Conservation (phyloP, 1,284 basidiomycete species). For the Ceratobasidium sp. region DNA sequence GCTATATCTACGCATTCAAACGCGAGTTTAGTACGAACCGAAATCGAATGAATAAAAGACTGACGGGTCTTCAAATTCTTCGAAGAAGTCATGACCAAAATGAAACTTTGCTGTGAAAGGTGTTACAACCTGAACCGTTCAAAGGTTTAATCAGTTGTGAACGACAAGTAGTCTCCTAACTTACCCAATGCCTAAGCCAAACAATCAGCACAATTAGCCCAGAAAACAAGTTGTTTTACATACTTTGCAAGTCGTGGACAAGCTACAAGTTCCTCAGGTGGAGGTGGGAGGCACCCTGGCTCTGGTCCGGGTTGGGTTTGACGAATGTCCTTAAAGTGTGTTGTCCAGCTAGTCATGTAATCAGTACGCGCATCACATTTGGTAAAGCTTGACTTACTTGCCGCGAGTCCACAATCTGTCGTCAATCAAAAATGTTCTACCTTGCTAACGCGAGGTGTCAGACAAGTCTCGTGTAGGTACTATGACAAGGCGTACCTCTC, state of each 20-base stretch:
- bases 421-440: conserved; percentile 68
- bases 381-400: conserved; percentile 62
- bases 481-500: conserved; percentile 63
- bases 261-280: conserved; percentile 77
- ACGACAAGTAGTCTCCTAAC: conserved; percentile 39
- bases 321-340: conserved; percentile 73
- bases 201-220: conserved; percentile 33
- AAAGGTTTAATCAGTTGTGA: conserved; percentile 42
- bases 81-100: conserved; percentile 67
- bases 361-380: conserved; percentile 12
- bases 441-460: conserved; percentile 56
- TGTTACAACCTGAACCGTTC: conserved; percentile 66
- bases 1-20: conserved; percentile 61
- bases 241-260: conserved; percentile 75
- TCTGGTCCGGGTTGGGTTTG: conserved; percentile 72
- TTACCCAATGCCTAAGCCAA: conserved; percentile 70
- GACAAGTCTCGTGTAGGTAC: too few species aligned
- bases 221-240: conserved; percentile 50
- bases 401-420: conserved; percentile 77
- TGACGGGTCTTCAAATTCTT: conserved; percentile 73
- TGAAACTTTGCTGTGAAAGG: conserved; percentile 74
- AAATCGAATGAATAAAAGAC: conserved; percentile 52
- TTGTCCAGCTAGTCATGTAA: conserved; percentile 66
- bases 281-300: conserved; percentile 71
- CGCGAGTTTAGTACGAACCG: background rate